Percentiles rank a stretch among this genome's conserved stretches.
Evolutionary conservation across 495 filamentous ascomycete species (phyloP).

Genomic region (Neurospora sp.): DNA sequence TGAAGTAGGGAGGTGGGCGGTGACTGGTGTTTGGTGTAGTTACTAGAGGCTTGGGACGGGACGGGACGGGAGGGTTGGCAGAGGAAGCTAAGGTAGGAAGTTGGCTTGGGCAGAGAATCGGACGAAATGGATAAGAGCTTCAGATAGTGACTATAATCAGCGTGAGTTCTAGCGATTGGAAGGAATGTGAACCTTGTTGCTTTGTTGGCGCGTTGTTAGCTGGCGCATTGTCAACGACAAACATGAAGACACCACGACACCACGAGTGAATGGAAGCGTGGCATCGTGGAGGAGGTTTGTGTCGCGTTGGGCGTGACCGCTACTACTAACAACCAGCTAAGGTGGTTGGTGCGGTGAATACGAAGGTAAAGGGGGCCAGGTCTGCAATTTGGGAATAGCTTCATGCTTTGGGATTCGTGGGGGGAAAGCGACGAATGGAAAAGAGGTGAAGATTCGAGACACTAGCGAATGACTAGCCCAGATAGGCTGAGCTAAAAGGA

Average conservation of each 20-base stretch:
- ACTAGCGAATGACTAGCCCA: background rate
- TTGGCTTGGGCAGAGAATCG: background rate
- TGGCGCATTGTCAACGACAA: background rate
- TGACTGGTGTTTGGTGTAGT: background rate
- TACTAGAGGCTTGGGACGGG: slow-evolving; percentile 5
- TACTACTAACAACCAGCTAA: background rate
- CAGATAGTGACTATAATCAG: background rate
- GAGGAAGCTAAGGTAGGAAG: background rate
- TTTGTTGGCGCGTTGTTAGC: background rate
- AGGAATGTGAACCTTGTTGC: background rate
- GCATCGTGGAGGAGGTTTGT: background rate
- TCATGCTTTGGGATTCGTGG: background rate
- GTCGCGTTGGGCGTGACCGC: background rate
- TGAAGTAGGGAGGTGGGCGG: background rate
- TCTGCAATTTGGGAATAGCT: background rate
- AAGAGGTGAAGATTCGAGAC: background rate
- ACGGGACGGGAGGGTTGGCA: slow-evolving; percentile 2
- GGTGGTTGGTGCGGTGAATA: background rate
- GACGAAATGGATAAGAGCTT: background rate
- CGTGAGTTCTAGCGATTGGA: background rate
- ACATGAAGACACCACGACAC: background rate
- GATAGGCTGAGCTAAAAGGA: background rate
- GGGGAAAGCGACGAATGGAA: background rate
- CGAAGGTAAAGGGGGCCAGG: background rate
- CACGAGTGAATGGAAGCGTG: background rate